Percentiles rank a stretch among this genome's conserved stretches.
Evolutionary conservation across 2,329 filamentous ascomycete genomes (phyloP).

Genomic region (Hypoxylon sp.): DNA sequence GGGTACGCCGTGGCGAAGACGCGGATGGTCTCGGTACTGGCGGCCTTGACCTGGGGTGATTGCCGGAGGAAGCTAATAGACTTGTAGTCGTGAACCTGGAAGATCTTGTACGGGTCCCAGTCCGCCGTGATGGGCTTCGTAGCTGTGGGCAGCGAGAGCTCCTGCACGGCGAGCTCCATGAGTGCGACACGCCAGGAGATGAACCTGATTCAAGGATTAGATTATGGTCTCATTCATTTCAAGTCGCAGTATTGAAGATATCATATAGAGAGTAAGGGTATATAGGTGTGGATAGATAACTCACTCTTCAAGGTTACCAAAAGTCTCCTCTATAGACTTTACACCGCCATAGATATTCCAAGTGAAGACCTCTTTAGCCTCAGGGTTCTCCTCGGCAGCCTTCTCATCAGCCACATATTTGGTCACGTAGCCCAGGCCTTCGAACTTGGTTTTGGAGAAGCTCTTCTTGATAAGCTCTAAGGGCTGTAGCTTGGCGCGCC

Average conservation of each 20-base stretch:
- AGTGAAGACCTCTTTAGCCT: constrained; percentile 77
- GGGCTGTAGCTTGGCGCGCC: constrained; percentile 84
- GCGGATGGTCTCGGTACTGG: constrained; percentile 84
- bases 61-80: constrained; percentile 88
- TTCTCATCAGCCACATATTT: constrained; percentile 70
- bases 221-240: background rate
- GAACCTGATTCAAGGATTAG: constrained; percentile 71
- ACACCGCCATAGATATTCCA: constrained; percentile 96
- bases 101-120: constrained; percentile 88
- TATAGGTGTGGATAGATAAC: constrained; percentile 53
- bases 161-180: constrained; percentile 87
- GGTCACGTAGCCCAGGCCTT: constrained; percentile 84
- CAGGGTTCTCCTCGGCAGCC: constrained; percentile 51
- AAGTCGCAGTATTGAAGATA: background rate
- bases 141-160: constrained; percentile 78
- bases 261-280: background rate
- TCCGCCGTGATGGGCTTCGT: constrained; percentile 80
- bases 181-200: constrained; percentile 90
- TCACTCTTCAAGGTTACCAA: constrained; percentile 85
- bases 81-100: constrained; percentile 94
- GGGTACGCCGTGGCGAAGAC: constrained; percentile 88
- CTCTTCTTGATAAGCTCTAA: constrained; percentile 73
- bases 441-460: constrained; percentile 80
- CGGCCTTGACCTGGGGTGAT: constrained; percentile 81
- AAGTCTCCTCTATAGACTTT: constrained; percentile 84